Evolutionary conservation across 164 flowering plant species (phyloP).

Genomic region (Tinospora cordifolia): DNA sequence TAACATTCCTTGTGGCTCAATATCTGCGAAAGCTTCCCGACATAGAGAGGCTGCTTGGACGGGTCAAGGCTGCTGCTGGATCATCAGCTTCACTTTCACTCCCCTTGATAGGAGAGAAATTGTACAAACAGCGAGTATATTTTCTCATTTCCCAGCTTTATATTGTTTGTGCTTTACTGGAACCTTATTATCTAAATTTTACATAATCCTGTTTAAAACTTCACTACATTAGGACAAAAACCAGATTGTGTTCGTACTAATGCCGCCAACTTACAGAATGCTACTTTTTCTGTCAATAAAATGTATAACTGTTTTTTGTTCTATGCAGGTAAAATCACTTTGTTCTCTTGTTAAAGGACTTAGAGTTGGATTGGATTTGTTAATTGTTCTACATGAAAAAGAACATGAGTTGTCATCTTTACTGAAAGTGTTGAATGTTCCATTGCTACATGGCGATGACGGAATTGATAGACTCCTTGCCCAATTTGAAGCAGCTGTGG

Average conservation of each 20-base stretch:
- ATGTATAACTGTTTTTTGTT: constrained; percentile 3
- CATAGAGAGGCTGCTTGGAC: constrained; percentile 80
- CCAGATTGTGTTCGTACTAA: too few species aligned
- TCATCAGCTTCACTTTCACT: constrained; percentile 51
- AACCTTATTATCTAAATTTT: neutral
- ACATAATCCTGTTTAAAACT: neutral
- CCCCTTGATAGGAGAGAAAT: constrained; percentile 64
- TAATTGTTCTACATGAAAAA: constrained; percentile 47
- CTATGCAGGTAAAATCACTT: constrained; percentile 66
- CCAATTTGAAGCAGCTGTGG: constrained; percentile 88
- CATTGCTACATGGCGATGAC: constrained; percentile 38
- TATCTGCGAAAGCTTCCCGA: constrained; percentile 80
- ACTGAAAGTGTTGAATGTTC: constrained; percentile 41
- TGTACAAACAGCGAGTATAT: constrained; percentile 71
- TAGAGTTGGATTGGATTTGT: constrained; percentile 50
- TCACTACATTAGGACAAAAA: too few species aligned
- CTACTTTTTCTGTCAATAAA: neutral
- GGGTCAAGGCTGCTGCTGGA: constrained; percentile 59
- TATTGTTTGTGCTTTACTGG: neutral
- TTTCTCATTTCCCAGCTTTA: neutral
- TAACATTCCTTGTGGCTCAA: constrained; percentile 39
- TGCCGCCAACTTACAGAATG: too few species aligned
- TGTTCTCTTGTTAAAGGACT: constrained; percentile 83
- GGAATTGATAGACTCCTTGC: constrained; percentile 60
- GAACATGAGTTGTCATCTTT: constrained; percentile 27